These are phyloP conservation scores for Cladosporium sp. DNA, from an alignment of 2,329 filamentous ascomycete species.

Conservation along the genomic window DNA sequence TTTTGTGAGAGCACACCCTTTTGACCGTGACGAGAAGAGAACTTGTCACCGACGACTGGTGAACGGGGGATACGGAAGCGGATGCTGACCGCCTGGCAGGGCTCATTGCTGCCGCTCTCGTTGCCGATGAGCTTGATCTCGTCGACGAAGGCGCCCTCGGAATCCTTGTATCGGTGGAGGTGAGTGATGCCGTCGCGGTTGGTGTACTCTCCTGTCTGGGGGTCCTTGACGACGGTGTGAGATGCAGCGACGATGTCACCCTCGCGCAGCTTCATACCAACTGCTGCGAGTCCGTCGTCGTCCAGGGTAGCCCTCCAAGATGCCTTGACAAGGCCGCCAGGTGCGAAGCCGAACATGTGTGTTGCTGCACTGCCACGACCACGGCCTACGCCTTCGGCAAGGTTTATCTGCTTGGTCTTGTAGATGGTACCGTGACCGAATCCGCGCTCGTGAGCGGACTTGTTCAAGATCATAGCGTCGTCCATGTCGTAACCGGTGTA, in stretches of 20 bases:
- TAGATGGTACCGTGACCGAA: constrained; percentile 96
- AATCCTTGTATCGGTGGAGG: constrained; percentile 92
- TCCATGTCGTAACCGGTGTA: constrained; percentile 99
- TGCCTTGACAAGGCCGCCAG: constrained; percentile 69
- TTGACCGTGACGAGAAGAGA: constrained; percentile 96
- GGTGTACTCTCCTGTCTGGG: constrained; percentile 69
- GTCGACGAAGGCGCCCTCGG: constrained; percentile 84
- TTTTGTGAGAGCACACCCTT: constrained; percentile 97
- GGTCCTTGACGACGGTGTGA: constrained; percentile 80
- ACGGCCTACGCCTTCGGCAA: constrained; percentile 64
- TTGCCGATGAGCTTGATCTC: constrained; percentile 88
- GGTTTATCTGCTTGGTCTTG: constrained; percentile 89
- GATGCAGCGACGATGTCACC: constrained; percentile 86
- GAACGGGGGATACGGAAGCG: constrained; percentile 89
- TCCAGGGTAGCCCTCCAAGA: constrained; percentile 73
- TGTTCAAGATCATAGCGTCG: constrained; percentile 99
- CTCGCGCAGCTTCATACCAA: constrained; percentile 75
- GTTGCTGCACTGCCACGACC: constrained; percentile 61
- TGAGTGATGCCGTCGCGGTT: constrained; percentile 85
- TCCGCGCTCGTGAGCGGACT: constrained; percentile 90
- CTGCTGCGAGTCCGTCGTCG: constrained; percentile 79
- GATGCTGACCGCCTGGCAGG: constrained; percentile 83
- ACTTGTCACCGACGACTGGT: constrained; percentile 96
- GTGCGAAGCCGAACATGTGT: constrained; percentile 90
- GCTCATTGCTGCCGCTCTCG: constrained; percentile 80